Evolutionary conservation across 1,284 basidiomycete species (phyloP).

Genomic region (Singerocomus rubriflavus): DNA sequence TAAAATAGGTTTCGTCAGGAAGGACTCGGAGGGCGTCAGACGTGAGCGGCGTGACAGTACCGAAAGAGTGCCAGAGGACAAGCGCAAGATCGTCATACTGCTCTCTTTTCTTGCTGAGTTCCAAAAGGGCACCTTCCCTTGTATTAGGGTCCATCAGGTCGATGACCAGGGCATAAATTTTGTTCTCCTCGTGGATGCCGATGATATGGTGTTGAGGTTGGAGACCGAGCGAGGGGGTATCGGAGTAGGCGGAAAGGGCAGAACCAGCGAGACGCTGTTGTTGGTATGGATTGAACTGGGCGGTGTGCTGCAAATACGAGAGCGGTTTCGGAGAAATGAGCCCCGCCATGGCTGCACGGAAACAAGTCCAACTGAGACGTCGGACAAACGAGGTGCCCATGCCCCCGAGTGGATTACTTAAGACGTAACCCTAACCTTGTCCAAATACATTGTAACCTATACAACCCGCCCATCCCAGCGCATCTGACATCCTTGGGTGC

Average conservation of each 20-base stretch:
- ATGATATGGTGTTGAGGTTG: constrained; percentile 43
- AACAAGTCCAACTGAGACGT: constrained; percentile 11
- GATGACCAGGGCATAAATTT: constrained; percentile 81
- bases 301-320: constrained; percentile 55
- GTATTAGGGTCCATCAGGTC: constrained; percentile 77
- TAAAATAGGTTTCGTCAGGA: constrained; percentile 1
- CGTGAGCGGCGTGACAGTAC: constrained; percentile 42
- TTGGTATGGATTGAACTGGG: constrained; percentile 51
- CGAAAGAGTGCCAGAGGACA: constrained; percentile 98
- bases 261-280: constrained; percentile 34
- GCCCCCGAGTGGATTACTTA: constrained; percentile 19
- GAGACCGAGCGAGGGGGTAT: constrained; percentile 47
- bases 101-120: constrained; percentile 98
- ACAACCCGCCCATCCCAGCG: constrained; percentile 19
- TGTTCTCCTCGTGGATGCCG: constrained; percentile 64
- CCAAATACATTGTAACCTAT: not conserved
- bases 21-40: not conserved
- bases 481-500: constrained; percentile 25
- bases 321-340: constrained; percentile 60
- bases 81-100: constrained; percentile 98
- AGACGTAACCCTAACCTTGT: constrained; percentile 31
- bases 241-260: constrained; percentile 43
- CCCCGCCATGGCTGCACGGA: constrained; percentile 48
- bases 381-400: not conserved
- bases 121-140: constrained; percentile 86